Evolutionary conservation across 257 asterid species (phyloP), one percentile per base, ranked within the genome.

Genomic region (Solanum phureja): DNA sequence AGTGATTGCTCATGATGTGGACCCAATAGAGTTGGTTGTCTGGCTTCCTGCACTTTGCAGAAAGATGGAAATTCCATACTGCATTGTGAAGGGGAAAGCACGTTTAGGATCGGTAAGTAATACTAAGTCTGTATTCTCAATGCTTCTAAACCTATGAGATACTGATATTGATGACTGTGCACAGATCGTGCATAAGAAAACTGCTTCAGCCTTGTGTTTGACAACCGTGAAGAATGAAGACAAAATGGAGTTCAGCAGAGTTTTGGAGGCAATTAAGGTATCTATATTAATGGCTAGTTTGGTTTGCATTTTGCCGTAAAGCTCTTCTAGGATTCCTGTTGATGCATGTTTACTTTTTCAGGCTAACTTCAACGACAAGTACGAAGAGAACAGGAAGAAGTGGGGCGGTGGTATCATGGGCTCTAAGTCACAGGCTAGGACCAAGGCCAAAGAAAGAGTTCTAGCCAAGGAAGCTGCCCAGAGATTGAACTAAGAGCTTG

Each of bases 371-470:
- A 92, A 92, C 3, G 94, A 92, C 64, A 92, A 92, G 33, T 92
- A 44, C 13, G 94, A 92, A 31, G 92, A 90, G 77, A 74, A 91
- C 77, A 87, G 92, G 66, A 92, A 87, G 84, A 92, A 92, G 87
- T 92, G 94, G 92, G 94, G 94, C 2, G 94, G 94, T 23, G 94
- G 94, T 18, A 68, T 90, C 86, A 92, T 92, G 94, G 94, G 94
- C 7, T 90, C 92, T 0, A 92, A 92, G 88, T 92, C 94, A 12
- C 94, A 92, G 84, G 94, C 94, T 5, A 92, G 60, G 38, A 89
- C 92, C 31, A 92, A 92, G 86, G 94, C 94, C 4, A 92, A 92
- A 58, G 94, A 92, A 66, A 88, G 89, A 82, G 46, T 92, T 58
- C 92, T 92, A n/a, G 91, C 91, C 37, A 92, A 92, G 88, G 93